These are phyloP conservation scores for Euclidium syriacum DNA, from an alignment of 345 rosid species.

Conservation along the genomic window DNA sequence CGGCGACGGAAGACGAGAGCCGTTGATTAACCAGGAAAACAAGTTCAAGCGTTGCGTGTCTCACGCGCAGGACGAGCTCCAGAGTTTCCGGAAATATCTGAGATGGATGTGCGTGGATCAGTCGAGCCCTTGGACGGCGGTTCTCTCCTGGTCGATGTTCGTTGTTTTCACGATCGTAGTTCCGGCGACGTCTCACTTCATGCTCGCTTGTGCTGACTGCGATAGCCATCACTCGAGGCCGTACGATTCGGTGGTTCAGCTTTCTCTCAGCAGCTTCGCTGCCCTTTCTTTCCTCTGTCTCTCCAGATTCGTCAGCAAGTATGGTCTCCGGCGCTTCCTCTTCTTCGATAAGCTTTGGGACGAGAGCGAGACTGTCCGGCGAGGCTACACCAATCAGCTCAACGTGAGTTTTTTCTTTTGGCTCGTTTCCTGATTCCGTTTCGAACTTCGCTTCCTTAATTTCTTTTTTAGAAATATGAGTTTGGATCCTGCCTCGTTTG, in stretches of 20 bases:
- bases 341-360: slow-evolving; percentile 90
- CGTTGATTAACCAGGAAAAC: slow-evolving; percentile 26
- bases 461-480: not conserved
- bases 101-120: slow-evolving; percentile 94
- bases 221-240: slow-evolving; percentile 69
- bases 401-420: slow-evolving; percentile 43
- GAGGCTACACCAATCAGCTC: slow-evolving; percentile 68
- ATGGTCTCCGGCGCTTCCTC: slow-evolving; percentile 68
- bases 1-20: slow-evolving; percentile 15
- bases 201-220: slow-evolving; percentile 70
- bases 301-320: slow-evolving; percentile 55
- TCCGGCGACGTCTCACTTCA: slow-evolving; percentile 70
- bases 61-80: slow-evolving; percentile 70
- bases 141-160: slow-evolving; percentile 76
- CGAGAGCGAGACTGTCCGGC: slow-evolving; percentile 79
- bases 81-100: slow-evolving; percentile 65
- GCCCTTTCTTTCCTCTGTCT: slow-evolving; percentile 65
- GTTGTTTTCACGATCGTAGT: slow-evolving; percentile 52
- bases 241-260: slow-evolving; percentile 70
- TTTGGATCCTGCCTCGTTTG: not conserved
- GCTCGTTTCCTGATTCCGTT: not conserved
- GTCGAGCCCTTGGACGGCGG: slow-evolving; percentile 45
- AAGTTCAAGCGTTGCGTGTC: slow-evolving; percentile 49
- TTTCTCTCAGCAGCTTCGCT: slow-evolving; percentile 69
- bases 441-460: not conserved